Base-by-base conservation (phyloP, 495 filamentous ascomycete species). In the Xylaria grammica region DNA sequence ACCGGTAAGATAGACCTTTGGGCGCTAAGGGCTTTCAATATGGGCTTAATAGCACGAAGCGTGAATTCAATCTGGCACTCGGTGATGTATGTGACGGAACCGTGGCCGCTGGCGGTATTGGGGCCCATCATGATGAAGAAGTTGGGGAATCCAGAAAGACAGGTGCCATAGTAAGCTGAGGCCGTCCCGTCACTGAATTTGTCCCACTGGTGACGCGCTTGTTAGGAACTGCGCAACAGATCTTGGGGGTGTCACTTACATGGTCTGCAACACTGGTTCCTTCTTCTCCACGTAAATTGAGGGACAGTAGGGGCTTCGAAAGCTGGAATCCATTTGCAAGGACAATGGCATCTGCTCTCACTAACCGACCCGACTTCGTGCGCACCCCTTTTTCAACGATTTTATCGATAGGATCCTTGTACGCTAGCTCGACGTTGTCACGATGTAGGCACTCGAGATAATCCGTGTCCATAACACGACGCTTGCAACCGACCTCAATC, bases 61-160 rank as follows among this genome's bases (percentile, higher is more conserved):
- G 75, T 77, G 67, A 82, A 80, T 52, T 81, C 73, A 27, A 89
- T 78, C 72, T 83, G 82, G 56, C 88, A 88, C 68, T 91, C 88
- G 9, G 77, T 81, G 0, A 82, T 81, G 22, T 89, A 77, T 9
- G 89, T 83, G 0, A 89, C 86, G 36, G 82, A 86, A 1, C 77
- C 81, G 72, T 91, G 89, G 0, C 88, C 88, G 1, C 86, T 90
- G 0, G 76, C 82, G 0, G 86, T 88, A 63, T 90, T 90, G 0
- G 88, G 88, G 0, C 88, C 88, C 67, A 87, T 85, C 6, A 90
- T 72, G 42, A 88, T 81, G 74, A 91, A 91, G 72, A 90, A 86
- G 60, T 91, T 91, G 0, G 88, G 88, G 69, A 88, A 91, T 0
- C 82, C 81, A 60, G 89, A 85, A 74, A 91, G 79, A 3, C 87